Evolutionary conservation across 192 early-diverging fungal genomes (phyloP).

Genomic region (Coemansia asiatica): DNA sequence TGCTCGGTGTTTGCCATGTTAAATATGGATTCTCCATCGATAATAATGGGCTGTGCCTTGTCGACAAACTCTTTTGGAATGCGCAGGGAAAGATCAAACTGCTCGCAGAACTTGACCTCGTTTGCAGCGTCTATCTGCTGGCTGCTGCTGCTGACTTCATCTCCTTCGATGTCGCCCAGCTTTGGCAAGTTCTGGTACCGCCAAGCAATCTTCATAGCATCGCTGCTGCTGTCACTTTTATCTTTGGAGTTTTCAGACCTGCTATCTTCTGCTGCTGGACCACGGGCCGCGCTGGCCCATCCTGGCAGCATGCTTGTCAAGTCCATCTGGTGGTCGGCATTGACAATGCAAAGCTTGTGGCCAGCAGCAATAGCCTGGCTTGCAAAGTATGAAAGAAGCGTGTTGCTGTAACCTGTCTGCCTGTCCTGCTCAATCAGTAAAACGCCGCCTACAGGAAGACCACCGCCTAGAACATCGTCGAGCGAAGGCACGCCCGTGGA

Average conservation of each 20-base stretch:
- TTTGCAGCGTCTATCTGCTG: background rate
- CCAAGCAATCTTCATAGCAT: constrained; percentile 91
- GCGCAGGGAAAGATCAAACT: constrained; percentile 82
- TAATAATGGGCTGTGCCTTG: constrained; percentile 53
- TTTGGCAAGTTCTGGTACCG: constrained; percentile 81
- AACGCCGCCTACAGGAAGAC: constrained; percentile 78
- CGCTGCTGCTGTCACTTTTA: constrained; percentile 12
- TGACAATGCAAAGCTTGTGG: constrained; percentile 69
- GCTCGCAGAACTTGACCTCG: constrained; percentile 69
- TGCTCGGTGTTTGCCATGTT: constrained; percentile 7
- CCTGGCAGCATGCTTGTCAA: constrained; percentile 58
- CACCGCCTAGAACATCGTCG: constrained; percentile 87
- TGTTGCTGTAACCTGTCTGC: constrained; percentile 75
- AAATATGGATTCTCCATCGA: constrained; percentile 41
- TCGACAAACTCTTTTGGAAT: constrained; percentile 65
- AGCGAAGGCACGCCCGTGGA: constrained; percentile 83
- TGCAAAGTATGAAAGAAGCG: constrained; percentile 80
- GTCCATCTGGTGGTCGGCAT: constrained; percentile 64
- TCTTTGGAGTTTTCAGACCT: too few species aligned
- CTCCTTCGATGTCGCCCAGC: constrained; percentile 13
- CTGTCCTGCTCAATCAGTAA: constrained; percentile 78
- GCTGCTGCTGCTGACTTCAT: background rate
- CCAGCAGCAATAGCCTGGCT: constrained; percentile 79
- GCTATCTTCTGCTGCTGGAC: constrained; percentile 17
- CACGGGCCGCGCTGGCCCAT: constrained; percentile 27